Percentiles rank a stretch among this genome's conserved stretches.
phyloP scores from a whole-genome alignment of 2,329 filamentous ascomycete genomes.

The Tolypocladium capitatum region DNA sequence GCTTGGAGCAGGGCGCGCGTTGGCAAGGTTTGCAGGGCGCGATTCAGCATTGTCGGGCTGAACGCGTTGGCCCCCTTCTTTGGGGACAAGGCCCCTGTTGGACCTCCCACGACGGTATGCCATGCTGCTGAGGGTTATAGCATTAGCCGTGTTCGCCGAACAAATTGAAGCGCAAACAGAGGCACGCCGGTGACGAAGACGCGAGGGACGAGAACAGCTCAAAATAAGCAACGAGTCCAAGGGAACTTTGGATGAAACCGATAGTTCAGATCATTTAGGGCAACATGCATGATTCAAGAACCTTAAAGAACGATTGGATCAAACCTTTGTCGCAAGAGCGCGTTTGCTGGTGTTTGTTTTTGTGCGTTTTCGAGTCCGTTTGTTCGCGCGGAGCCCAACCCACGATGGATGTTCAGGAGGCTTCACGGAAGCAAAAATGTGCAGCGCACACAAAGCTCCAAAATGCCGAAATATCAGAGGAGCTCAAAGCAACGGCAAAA shows the following conservation, averaged over 20 bases:
- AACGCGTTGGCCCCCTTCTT: not conserved
- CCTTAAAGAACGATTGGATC: not conserved
- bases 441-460: not conserved
- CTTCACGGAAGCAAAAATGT: not conserved
- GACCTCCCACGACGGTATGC: not conserved
- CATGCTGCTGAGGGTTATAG: not conserved
- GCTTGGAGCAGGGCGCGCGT: not conserved
- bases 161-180: not conserved
- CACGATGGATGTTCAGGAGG: not conserved
- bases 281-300: not conserved
- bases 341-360: not conserved
- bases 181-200: too few species aligned
- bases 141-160: not conserved
- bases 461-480: not conserved
- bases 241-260: not conserved
- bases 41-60: conserved; percentile 1
- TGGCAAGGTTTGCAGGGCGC: not conserved
- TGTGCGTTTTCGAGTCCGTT: not conserved
- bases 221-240: not conserved
- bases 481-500: not conserved
- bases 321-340: not conserved
- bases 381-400: not conserved
- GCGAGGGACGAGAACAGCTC: not conserved
- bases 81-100: not conserved
- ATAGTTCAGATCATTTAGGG: not conserved